phyloP scores from a whole-genome alignment of 129 eudicot species.

The Flaveria bidentis region DNA sequence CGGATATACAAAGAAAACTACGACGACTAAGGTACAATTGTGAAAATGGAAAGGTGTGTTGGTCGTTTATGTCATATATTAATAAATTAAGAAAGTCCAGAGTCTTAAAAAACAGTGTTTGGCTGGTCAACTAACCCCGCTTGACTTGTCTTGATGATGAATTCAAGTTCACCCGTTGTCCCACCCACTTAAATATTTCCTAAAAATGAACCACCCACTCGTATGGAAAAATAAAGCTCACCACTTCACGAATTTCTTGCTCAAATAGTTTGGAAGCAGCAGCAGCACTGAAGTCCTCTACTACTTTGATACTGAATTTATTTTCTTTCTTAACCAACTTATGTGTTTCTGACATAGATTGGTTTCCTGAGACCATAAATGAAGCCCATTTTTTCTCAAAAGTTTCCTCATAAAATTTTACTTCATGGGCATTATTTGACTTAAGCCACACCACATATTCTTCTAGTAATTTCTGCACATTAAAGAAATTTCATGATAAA shows the following conservation, averaged over 20 bases:
- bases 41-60: neutral
- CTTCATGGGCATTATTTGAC: conserved; percentile 63
- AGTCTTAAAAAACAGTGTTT: neutral
- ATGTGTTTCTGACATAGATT: conserved; percentile 42
- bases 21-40: neutral
- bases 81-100: neutral
- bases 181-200: neutral
- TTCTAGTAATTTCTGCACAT: conserved; percentile 51
- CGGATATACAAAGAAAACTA: neutral
- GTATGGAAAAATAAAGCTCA: conserved; percentile 38
- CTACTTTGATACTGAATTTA: conserved; percentile 48
- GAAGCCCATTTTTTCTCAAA: conserved; percentile 81
- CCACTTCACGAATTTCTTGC: conserved; percentile 95
- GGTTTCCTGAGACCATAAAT: conserved; percentile 37
- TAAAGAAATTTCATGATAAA: neutral
- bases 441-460: conserved; percentile 72
- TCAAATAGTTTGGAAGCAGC: conserved; percentile 91
- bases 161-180: neutral
- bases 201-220: neutral
- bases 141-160: neutral
- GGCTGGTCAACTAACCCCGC: neutral
- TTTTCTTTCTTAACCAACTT: conserved; percentile 52
- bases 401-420: conserved; percentile 49
- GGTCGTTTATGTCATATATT: neutral
- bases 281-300: conserved; percentile 68